Percentiles rank a stretch among this genome's conserved stretches.
Conservation (phyloP, 2,329 filamentous ascomycete genomes). For the Nakataea oryzae region DNA sequence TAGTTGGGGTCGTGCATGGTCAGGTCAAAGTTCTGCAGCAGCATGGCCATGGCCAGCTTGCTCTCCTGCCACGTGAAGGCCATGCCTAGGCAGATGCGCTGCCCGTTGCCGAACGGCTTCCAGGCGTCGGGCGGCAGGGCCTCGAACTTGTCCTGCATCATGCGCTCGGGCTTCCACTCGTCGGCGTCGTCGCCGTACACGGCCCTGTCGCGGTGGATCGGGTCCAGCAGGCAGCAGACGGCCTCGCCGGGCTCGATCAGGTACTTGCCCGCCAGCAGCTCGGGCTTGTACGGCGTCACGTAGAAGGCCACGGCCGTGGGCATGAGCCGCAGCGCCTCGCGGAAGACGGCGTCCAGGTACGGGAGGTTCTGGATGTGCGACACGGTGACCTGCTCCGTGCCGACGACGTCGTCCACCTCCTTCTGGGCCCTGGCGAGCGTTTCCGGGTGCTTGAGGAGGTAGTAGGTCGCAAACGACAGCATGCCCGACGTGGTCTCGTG, state of each 20-base stretch:
- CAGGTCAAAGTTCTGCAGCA: slow-evolving; percentile 65
- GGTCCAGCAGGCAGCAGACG: slow-evolving; percentile 36
- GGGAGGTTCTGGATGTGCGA: slow-evolving; percentile 38
- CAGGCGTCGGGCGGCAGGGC: slow-evolving; percentile 47
- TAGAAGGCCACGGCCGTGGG: slow-evolving; percentile 36
- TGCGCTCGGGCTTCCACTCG: slow-evolving; percentile 60
- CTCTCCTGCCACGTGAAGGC: slow-evolving; percentile 69
- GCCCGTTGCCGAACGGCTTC: slow-evolving; percentile 56
- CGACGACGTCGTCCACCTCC: slow-evolving; percentile 42
- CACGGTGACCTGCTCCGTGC: slow-evolving; percentile 28
- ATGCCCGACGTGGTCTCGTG: slow-evolving; percentile 46
- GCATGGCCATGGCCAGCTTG: slow-evolving; percentile 47
- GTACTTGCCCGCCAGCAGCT: slow-evolving; percentile 51
- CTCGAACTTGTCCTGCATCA: slow-evolving; percentile 59
- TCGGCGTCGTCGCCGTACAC: slow-evolving; percentile 56
- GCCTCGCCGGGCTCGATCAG: slow-evolving; percentile 39
- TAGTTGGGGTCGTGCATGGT: slow-evolving; percentile 46
- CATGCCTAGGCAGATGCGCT: slow-evolving; percentile 58
- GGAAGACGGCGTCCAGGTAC: slow-evolving; percentile 42
- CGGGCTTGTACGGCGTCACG: slow-evolving; percentile 21
- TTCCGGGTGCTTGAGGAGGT: slow-evolving; percentile 37
- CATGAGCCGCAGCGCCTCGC: slow-evolving; percentile 41
- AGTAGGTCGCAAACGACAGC: slow-evolving; percentile 37
- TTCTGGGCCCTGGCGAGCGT: slow-evolving; percentile 34
- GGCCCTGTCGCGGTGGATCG: slow-evolving; percentile 49